These are phyloP conservation scores for Lomentospora prolificans DNA, from an alignment of 2,329 filamentous ascomycete genomes.

Conservation along the genomic window DNA sequence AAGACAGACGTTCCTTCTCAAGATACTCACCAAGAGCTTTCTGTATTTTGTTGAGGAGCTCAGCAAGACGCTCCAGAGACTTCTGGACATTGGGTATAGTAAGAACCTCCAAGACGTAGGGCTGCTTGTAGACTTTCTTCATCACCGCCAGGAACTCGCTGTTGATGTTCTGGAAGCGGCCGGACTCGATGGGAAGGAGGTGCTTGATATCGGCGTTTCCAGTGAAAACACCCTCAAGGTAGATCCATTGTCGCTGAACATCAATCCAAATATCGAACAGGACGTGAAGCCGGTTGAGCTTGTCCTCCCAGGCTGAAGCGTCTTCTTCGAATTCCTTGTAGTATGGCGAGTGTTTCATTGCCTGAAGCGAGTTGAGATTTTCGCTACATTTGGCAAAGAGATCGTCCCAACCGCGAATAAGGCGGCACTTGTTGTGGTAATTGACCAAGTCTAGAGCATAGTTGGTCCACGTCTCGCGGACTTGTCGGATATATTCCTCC, in stretches of 20 bases:
- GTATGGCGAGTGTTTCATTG: constrained; percentile 98
- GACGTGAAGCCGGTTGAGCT: constrained; percentile 92
- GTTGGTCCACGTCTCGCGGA: constrained; percentile 93
- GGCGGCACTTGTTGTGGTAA: constrained; percentile 95
- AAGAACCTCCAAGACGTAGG: constrained; percentile 89
- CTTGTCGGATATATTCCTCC: constrained; percentile 93
- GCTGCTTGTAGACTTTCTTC: constrained; percentile 98
- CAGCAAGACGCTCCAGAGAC: constrained; percentile 88
- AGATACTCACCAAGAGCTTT: constrained; percentile 98
- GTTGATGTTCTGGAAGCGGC: constrained; percentile 98
- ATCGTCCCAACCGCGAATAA: constrained; percentile 97
- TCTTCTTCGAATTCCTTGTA: constrained; percentile 99
- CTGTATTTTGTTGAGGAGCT: constrained; percentile 96
- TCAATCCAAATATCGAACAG: constrained; percentile 99
- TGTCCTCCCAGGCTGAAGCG: constrained; percentile 93
- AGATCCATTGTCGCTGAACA: constrained; percentile 99
- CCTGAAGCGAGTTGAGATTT: constrained; percentile 92
- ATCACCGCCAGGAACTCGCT: constrained; percentile 98
- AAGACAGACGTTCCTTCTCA: constrained; percentile 93
- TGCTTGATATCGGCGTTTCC: constrained; percentile 99
- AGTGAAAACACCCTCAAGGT: constrained; percentile 96
- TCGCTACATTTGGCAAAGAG: constrained; percentile 98
- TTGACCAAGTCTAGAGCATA: constrained; percentile 90
- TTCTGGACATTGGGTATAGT: constrained; percentile 95
- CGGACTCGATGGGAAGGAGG: constrained; percentile 89